phyloP scores from a whole-genome alignment of 208 protist species.

The Zelonia costaricensis region DNA sequence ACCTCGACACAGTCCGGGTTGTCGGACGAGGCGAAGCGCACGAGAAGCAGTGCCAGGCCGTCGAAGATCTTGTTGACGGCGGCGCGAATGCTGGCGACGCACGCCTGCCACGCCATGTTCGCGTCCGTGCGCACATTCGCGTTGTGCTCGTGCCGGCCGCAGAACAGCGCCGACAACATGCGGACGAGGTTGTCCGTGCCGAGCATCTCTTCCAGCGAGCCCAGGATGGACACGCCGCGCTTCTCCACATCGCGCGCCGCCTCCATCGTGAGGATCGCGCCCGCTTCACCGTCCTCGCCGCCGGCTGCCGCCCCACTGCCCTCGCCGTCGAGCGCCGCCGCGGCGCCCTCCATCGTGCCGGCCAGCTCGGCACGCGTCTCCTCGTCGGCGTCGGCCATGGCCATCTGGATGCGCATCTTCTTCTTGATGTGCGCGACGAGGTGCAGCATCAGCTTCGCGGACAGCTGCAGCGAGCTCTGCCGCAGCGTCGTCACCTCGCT shows the following conservation, averaged over 20 bases:
- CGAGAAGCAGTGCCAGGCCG: constrained; percentile 65
- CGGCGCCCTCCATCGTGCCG: constrained; percentile 15
- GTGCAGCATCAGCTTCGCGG: constrained; percentile 89
- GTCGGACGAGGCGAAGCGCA: constrained; percentile 70
- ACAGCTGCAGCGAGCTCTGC: constrained; percentile 89
- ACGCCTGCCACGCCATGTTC: constrained; percentile 90
- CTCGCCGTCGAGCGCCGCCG: constrained; percentile 3
- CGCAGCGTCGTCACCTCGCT: constrained; percentile 87
- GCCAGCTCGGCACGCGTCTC: constrained; percentile 30
- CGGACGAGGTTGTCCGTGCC: constrained; percentile 71
- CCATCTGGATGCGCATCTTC: constrained; percentile 82
- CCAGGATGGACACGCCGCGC: constrained; percentile 83
- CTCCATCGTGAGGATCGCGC: constrained; percentile 70
- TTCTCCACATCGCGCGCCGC: constrained; percentile 86
- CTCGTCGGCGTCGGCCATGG: constrained; percentile 36
- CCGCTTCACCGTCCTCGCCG: constrained; percentile 16
- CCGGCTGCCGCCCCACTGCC: not conserved
- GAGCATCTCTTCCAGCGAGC: constrained; percentile 78
- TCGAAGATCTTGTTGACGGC: constrained; percentile 91
- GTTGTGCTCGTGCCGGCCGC: constrained; percentile 85
- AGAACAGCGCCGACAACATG: constrained; percentile 83
- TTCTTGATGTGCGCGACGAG: constrained; percentile 86
- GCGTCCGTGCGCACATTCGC: constrained; percentile 71
- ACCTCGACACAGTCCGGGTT: constrained; percentile 88
- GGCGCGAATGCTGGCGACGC: constrained; percentile 85